Evolutionary conservation across 2,329 filamentous ascomycete genomes (phyloP).

Genomic region (Bipolaris gigantea): DNA sequence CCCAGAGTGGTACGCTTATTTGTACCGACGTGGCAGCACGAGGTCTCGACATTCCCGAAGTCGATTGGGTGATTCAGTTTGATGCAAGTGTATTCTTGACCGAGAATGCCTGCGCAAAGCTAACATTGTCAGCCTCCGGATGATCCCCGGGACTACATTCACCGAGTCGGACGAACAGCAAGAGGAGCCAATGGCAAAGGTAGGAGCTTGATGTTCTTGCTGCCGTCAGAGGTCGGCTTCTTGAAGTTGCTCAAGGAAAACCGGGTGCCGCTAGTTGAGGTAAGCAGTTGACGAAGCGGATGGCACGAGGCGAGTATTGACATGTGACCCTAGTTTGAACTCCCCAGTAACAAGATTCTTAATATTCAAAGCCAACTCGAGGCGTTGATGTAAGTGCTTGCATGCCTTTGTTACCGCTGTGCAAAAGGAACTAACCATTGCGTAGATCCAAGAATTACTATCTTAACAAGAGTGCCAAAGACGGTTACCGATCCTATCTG

Average conservation of each 20-base stretch:
- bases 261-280: slow-evolving; percentile 85
- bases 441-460: slow-evolving; percentile 96
- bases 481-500: slow-evolving; percentile 84
- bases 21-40: slow-evolving; percentile 96
- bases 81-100: slow-evolving; percentile 40
- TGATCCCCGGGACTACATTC: slow-evolving; percentile 70
- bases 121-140: slow-evolving; percentile 59
- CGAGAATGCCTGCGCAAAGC: neutral
- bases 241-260: slow-evolving; percentile 87
- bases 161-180: slow-evolving; percentile 93
- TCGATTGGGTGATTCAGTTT: slow-evolving; percentile 91
- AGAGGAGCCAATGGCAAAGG: slow-evolving; percentile 82
- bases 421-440: slow-evolving; percentile 74
- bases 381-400: neutral
- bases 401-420: slow-evolving; percentile 56
- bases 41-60: slow-evolving; percentile 91
- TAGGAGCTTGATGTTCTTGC: slow-evolving; percentile 87
- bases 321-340: slow-evolving; percentile 65
- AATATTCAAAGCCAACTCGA: slow-evolving; percentile 22
- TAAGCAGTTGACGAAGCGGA: neutral
- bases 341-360: slow-evolving; percentile 87
- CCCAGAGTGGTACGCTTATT: slow-evolving; percentile 82
- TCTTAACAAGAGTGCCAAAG: slow-evolving; percentile 80
- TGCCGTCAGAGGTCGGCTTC: slow-evolving; percentile 91
- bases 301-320: neutral